Evolutionary conservation across 768 basidiomycete species (phyloP), one percentile per base, ranked within the genome.

Genomic region (Scleroderma bovista): DNA sequence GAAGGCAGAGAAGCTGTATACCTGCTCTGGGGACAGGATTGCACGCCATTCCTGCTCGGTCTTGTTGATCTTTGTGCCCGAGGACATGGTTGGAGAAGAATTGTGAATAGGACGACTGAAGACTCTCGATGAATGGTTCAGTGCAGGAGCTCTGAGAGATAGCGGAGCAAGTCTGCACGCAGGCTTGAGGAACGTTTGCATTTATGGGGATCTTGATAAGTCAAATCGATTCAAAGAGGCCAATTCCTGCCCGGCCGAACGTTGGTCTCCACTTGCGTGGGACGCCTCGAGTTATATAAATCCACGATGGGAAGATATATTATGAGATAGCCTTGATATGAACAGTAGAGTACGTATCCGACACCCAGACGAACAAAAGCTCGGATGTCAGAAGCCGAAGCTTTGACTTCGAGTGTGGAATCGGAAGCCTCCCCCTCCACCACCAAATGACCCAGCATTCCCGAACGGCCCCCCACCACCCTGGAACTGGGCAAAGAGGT

Each of bases 41-140:
- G 91, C 88, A 53, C 80, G 77, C 93, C 93, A 96, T 66, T 95
- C 93, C 9, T 72, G 66, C 6, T 93, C 90, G 29, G 80, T 72
- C 72, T 90, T 81, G n/a, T n/a, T n/a, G 15, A 47, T 38, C 53
- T 52, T 52, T 47, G 63, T 47, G 6, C 59, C 58, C 11, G 26
- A 29, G 4, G 19, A 32, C 63, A 64, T 64, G 49, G 42, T 56
- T 2, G 48, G 2, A 7, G 37, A 16, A 17, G 47, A 46, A 40
- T 33, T 26, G 45, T 48, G 42, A 39, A 60, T 46, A 16, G 13
- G 13, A 3, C 34, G 34, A 13, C 34, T 3, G 34, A 36, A 15
- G n/a, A n/a, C 34, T n/a, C 6, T 36, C n/a, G 34, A 9, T 29
- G 26, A 29, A 29, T 29, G 4, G 4, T 9, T 36, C 34, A n/a